Evolutionary conservation across 2,329 filamentous ascomycete species (phyloP).

Genomic region (Fusarium sp.): DNA sequence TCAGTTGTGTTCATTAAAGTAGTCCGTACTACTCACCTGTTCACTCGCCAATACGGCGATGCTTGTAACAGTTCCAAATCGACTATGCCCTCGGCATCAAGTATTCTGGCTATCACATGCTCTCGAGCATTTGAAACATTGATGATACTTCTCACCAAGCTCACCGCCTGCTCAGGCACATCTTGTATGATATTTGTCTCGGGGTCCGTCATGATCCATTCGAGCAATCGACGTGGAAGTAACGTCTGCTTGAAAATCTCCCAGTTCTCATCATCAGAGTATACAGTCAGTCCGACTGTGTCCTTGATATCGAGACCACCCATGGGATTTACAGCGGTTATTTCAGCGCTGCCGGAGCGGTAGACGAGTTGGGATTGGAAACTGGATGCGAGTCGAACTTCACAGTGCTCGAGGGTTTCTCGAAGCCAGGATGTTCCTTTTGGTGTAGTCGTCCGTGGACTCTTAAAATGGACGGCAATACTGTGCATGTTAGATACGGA

Average conservation of each 20-base stretch:
- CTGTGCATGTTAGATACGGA: conserved; percentile 1
- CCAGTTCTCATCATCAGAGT: conserved; percentile 36
- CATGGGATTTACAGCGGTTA: conserved; percentile 28
- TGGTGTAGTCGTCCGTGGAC: conserved; percentile 24
- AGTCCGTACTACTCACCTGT: conserved; percentile 10
- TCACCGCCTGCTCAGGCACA: conserved; percentile 31
- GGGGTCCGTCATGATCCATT: conserved; percentile 42
- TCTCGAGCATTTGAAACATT: conserved; percentile 28
- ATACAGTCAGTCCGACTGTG: conserved; percentile 30
- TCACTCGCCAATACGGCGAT: conserved; percentile 34
- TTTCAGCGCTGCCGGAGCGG: conserved; percentile 24
- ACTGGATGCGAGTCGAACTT: conserved; percentile 19
- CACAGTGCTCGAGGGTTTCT: conserved; percentile 30
- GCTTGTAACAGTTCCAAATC: conserved; percentile 27
- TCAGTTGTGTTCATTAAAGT: not conserved
- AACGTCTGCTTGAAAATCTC: conserved; percentile 32
- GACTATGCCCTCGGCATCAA: conserved; percentile 33
- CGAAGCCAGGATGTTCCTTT: conserved; percentile 25
- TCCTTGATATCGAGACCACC: conserved; percentile 34
- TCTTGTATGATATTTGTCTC: conserved; percentile 2
- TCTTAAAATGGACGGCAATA: conserved; percentile 37
- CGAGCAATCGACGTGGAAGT: conserved; percentile 37
- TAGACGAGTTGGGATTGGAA: conserved; percentile 19
- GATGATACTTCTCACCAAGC: conserved; percentile 29
- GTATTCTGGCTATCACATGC: conserved; percentile 22